Evolutionary conservation across 495 filamentous ascomycete genomes (phyloP), one percentile per base, ranked within the genome.

Genomic region (Cercophora newfieldiana): DNA sequence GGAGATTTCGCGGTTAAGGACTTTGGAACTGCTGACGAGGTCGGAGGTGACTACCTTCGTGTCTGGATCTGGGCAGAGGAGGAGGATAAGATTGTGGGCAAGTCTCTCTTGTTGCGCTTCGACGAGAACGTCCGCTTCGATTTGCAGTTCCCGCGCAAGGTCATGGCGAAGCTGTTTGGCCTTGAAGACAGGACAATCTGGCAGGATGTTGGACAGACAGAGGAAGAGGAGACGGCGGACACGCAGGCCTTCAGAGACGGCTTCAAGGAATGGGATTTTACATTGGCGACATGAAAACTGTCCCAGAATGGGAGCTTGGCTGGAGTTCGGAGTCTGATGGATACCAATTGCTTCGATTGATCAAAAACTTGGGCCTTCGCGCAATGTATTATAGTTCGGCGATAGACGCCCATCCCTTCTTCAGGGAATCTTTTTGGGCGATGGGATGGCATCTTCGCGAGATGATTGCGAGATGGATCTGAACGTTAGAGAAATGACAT

Each of bases 241-340:
- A 91, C 89, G n/a, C 83, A 85, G 61, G 86, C 83, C 26, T 96
- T 97, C 70, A 92, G 94, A 75, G 82, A 83, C 63, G 90, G 88
- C n/a, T 99, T 96, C 69, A 88, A 91, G 77, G 81, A 85, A 53
- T 96, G 89, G 85, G 92, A 98, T 80, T 97, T 97, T 74, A 87
- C 82, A 19, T 37, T 72, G 31, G 44, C 37, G 37, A 44, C 5
- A 4, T 33, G 30, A 33, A 33, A 5, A 37, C 24, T 51, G 16
- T 10, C 37, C 10, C 51, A 16, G n/a, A 21, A 8, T 3, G 3
- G 12, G 8, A 7, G 3, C n/a, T 48, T 14, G 7, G 4, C 37
- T 28, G 51, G 51, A 16, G 21, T 24, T 26, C 25, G 21, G 51
- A 55, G 26, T 26, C 22, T 4, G 26, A 16, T 28, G 21, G 26